These are phyloP conservation scores for Mycosphaerella arachidis DNA, from an alignment of 2,329 filamentous ascomycete species.

Conservation along the genomic window DNA sequence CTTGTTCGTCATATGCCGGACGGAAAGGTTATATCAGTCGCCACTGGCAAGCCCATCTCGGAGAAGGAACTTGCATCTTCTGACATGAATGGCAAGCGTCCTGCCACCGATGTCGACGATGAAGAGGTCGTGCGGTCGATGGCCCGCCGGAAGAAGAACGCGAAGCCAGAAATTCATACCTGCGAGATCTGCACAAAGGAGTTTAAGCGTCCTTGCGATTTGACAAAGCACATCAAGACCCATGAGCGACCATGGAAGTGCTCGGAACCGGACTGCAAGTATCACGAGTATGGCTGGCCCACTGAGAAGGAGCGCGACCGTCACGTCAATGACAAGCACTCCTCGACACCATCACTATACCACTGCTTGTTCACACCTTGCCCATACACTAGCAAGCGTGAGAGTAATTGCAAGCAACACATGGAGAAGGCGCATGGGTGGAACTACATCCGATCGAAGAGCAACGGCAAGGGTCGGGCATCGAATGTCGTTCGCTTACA, in stretches of 20 bases:
- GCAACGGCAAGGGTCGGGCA: constrained; percentile 67
- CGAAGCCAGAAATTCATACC: constrained; percentile 41
- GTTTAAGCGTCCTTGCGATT: constrained; percentile 94
- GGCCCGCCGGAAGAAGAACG: constrained; percentile 93
- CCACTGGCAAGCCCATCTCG: constrained; percentile 34
- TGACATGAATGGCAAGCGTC: constrained; percentile 46
- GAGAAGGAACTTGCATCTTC: constrained; percentile 60
- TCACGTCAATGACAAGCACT: constrained; percentile 95
- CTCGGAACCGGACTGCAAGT: constrained; percentile 75
- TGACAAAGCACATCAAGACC: constrained; percentile 98
- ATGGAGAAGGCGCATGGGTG: constrained; percentile 96
- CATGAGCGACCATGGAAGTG: constrained; percentile 97
- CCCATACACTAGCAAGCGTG: constrained; percentile 89
- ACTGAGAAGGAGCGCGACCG: constrained; percentile 97
- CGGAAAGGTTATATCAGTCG: constrained; percentile 73
- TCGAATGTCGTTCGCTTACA: constrained; percentile 53
- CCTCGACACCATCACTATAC: constrained; percentile 70
- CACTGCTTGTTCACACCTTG: constrained; percentile 79
- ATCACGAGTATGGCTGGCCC: constrained; percentile 84
- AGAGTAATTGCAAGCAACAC: constrained; percentile 96
- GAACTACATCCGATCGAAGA: constrained; percentile 88
- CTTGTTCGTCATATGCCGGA: constrained; percentile 71
- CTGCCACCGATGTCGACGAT: constrained; percentile 56
- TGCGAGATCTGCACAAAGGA: constrained; percentile 82
- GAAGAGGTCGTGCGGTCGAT: constrained; percentile 85